phyloP scores from a whole-genome alignment of 2,329 filamentous ascomycete species.

The Ilyonectria sp. region DNA sequence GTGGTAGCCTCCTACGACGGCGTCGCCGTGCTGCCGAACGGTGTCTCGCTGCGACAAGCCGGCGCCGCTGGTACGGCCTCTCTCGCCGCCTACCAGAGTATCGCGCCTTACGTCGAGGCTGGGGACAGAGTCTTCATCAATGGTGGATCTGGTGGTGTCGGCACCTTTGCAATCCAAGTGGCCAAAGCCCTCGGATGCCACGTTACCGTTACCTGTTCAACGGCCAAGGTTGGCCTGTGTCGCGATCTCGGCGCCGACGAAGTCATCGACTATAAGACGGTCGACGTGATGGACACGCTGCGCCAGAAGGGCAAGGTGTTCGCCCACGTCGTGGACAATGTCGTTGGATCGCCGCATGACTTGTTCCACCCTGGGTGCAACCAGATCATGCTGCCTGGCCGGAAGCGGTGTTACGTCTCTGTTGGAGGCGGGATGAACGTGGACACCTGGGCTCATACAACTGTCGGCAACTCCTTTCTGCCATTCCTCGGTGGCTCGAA shows the following conservation, averaged over 20 bases:
- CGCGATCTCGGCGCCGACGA: constrained; percentile 74
- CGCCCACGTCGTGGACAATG: constrained; percentile 70
- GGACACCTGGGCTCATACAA: constrained; percentile 48
- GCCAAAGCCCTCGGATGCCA: constrained; percentile 73
- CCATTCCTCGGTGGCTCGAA: constrained; percentile 58
- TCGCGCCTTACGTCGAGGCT: constrained; percentile 61
- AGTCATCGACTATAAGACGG: constrained; percentile 72
- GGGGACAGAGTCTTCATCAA: constrained; percentile 76
- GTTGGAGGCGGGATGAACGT: background rate
- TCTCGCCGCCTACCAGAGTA: constrained; percentile 64
- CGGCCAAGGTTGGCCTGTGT: constrained; percentile 70
- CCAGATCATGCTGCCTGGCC: background rate
- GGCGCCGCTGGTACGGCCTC: constrained; percentile 61
- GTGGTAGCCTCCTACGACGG: constrained; percentile 51
- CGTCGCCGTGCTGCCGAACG: constrained; percentile 57
- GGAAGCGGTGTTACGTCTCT: background rate
- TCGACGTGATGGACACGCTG: constrained; percentile 64
- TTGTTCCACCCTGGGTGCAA: background rate
- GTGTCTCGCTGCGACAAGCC: constrained; percentile 58
- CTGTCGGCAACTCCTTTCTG: constrained; percentile 52
- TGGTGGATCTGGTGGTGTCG: constrained; percentile 75
- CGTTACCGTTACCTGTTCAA: constrained; percentile 74
- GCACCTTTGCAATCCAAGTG: constrained; percentile 74
- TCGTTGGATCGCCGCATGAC: constrained; percentile 55
- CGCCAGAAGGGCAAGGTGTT: constrained; percentile 63